Base-by-base conservation (phyloP, 495 filamentous ascomycete genomes). In the Annulohypoxylon nitens region DNA sequence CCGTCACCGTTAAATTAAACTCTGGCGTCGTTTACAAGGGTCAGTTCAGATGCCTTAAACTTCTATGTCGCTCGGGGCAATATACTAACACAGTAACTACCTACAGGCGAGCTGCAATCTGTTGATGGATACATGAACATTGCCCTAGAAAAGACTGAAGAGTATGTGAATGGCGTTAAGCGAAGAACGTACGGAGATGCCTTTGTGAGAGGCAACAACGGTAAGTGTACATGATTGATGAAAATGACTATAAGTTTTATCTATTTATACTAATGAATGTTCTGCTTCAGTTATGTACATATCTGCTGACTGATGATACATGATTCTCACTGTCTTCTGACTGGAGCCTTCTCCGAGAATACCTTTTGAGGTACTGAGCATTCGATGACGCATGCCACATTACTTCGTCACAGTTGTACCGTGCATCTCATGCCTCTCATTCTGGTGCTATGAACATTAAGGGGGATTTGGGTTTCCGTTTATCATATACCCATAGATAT, bases 51-150 rank as follows among this genome's bases (percentile, higher is more conserved):
- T 61, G 53, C 14, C 50, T 68, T n/a, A 20, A 23, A 18, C 36
- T 5, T 5, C 41, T 20, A 10, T 33, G n/a, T 16, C 5, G 1
- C 30, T 2, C 30, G 30, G 30, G 5, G 30, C 11, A 26, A 3
- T 37, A 39, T 47, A 33, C 58, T 73, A 18, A 75, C 25, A 36
- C 39, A 62, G 20, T 23, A 1, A 23, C 50, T 4, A 0, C 6
- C 8, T 54, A 8, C 57, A 97, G 95, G 95, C 41, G 92, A 97
- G 76, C 86, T 97, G n/a, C 93, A 97, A 75, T 97, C 94, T 0
- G 94, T 98, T n/a, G 96, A 99, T 79, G 97, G 97, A 43, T 99
- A 98, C 79, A 98, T 99, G 96, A 98, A 99, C 80, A 97, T 99
- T 72, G 94, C 96, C 18, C 87, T 99, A 2, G 96, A 98, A 78